These are phyloP conservation scores for Didymella pinodella DNA, from an alignment of 2,329 filamentous ascomycete species.

Conservation along the genomic window DNA sequence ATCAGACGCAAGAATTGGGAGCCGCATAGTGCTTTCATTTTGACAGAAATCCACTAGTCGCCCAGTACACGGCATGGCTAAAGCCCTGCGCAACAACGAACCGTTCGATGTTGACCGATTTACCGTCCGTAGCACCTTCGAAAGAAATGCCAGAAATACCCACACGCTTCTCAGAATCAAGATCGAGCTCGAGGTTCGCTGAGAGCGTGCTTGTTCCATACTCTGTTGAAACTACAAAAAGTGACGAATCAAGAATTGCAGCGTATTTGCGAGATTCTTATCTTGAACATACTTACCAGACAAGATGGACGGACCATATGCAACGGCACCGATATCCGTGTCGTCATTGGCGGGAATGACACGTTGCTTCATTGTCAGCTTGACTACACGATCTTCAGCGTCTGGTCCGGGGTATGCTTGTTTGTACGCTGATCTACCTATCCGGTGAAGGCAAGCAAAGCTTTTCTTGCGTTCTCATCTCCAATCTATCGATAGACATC, in stretches of 20 bases:
- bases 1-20: too few relatives aligned
- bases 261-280: too few relatives aligned
- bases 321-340: neutral
- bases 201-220: neutral
- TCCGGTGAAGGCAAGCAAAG: conserved; percentile 2
- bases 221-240: too few relatives aligned
- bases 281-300: neutral
- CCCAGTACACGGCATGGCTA: conserved; percentile 7
- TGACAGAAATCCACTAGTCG: neutral
- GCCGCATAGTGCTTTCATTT: neutral
- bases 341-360: neutral
- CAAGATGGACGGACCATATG: neutral
- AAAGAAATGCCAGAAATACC: neutral
- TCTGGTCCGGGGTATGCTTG: conserved; percentile 1
- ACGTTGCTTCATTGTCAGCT: conserved; percentile 1
- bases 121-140: conserved; percentile 1
- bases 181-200: conserved; percentile 1
- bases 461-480: conserved; percentile 3
- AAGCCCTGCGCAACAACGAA: conserved; percentile 3
- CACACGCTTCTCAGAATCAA: neutral
- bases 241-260: too few relatives aligned
- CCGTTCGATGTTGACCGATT: conserved; percentile 2
- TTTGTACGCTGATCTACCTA: conserved; percentile 4
- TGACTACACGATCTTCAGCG: conserved; percentile 1
- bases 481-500: conserved; percentile 6